A percentile compares a stretch with the other conserved stretches of the same genome.
phyloP scores from a whole-genome alignment of 2,329 filamentous ascomycete genomes.

The Pseudocercospora cruenta region DNA sequence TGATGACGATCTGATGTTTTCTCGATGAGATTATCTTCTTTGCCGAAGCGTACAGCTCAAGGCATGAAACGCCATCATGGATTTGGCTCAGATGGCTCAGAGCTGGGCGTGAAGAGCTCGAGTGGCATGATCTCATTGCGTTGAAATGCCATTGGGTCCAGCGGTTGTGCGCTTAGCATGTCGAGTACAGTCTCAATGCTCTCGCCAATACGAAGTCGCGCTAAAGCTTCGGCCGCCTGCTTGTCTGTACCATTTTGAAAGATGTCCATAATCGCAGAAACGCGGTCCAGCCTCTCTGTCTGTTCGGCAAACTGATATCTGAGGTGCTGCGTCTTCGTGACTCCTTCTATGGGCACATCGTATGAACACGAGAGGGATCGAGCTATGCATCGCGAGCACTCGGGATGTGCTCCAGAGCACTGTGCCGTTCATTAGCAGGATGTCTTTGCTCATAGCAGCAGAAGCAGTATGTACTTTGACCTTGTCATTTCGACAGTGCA shows the following conservation, averaged over 20 bases:
- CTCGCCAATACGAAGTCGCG: constrained; percentile 29
- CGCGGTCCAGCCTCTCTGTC: constrained; percentile 19
- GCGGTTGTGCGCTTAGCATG: not conserved
- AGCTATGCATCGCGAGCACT: constrained; percentile 20
- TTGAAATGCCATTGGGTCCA: not conserved
- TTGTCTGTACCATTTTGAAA: constrained; percentile 27
- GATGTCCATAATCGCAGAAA: constrained; percentile 21
- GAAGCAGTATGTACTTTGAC: not conserved
- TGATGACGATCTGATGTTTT: too few relatives aligned
- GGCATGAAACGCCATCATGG: not conserved
- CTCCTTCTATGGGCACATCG: constrained; percentile 29
- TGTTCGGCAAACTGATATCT: constrained; percentile 23
- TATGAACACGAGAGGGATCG: constrained; percentile 23
- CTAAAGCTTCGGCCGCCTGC: constrained; percentile 27
- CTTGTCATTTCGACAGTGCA: constrained; percentile 9
- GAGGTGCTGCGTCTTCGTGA: constrained; percentile 30
- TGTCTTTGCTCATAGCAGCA: not conserved
- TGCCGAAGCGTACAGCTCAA: not conserved
- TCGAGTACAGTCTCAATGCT: constrained; percentile 16
- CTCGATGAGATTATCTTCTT: too few relatives aligned
- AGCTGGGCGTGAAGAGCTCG: not conserved
- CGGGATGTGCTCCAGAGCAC: constrained; percentile 28
- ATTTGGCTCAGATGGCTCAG: not conserved
- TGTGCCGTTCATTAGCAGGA: not conserved
- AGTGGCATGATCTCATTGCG: not conserved